Evolutionary conservation across 345 rosid genomes (phyloP).

Genomic region (Stellera chamaejasme): DNA sequence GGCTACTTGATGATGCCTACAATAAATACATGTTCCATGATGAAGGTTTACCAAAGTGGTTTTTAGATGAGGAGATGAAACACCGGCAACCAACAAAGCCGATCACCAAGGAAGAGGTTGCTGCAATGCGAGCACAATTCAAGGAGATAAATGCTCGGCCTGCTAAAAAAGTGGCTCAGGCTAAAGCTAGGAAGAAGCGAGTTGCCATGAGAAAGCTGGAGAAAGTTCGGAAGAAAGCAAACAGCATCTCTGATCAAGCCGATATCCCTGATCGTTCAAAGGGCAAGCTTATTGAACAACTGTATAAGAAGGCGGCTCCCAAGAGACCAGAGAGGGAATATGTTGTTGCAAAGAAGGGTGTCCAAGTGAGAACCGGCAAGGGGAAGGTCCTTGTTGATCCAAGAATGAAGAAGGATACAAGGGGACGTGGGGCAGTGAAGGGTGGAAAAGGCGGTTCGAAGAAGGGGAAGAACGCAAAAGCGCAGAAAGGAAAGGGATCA

Average conservation of each 20-base stretch:
- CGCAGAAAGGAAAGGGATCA: constrained; percentile 32
- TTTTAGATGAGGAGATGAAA: constrained; percentile 78
- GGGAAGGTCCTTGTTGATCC: constrained; percentile 84
- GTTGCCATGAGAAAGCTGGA: constrained; percentile 64
- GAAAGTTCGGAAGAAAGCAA: constrained; percentile 89
- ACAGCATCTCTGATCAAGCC: constrained; percentile 59
- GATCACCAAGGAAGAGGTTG: constrained; percentile 74
- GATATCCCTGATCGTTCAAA: constrained; percentile 77
- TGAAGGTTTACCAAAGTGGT: constrained; percentile 72
- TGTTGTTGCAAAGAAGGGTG: constrained; percentile 93
- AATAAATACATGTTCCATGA: constrained; percentile 75
- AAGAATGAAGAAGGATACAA: constrained; percentile 76
- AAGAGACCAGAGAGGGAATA: constrained; percentile 66
- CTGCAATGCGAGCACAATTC: constrained; percentile 84
- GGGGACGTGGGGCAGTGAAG: constrained; percentile 46
- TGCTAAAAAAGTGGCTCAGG: constrained; percentile 92
- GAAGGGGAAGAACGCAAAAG: constrained; percentile 45
- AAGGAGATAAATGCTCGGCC: constrained; percentile 88
- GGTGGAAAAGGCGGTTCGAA: constrained; percentile 41
- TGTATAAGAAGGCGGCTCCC: constrained; percentile 73
- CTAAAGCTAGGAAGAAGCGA: constrained; percentile 87
- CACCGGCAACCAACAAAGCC: constrained; percentile 76
- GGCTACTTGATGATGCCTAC: constrained; percentile 78
- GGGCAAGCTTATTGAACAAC: constrained; percentile 72
- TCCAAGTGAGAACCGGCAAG: constrained; percentile 63